Percentiles rank a stretch among this genome's conserved stretches.
phyloP scores from a whole-genome alignment of 2,329 filamentous ascomycete species.

The Colletotrichum sojae region DNA sequence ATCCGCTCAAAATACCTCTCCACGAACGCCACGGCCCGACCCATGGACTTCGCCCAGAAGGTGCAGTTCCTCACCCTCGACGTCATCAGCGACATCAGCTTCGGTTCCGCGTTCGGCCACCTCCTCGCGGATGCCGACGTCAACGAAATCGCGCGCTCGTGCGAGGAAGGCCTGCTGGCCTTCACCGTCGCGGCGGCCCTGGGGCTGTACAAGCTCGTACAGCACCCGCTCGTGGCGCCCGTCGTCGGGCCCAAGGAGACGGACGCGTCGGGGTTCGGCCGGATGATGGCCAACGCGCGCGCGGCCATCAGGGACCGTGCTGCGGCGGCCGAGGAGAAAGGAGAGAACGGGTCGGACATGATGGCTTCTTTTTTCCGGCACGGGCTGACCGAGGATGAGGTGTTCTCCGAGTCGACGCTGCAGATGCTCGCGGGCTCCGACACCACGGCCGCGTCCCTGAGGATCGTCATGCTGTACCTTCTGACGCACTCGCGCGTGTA shows the following conservation, averaged over 20 bases:
- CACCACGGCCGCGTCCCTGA: slow-evolving; percentile 52
- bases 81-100: slow-evolving; percentile 66
- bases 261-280: slow-evolving; percentile 36
- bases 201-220: slow-evolving; percentile 35
- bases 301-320: slow-evolving; percentile 27
- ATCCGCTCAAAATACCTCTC: slow-evolving; percentile 61
- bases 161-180: slow-evolving; percentile 49
- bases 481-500: slow-evolving; percentile 64
- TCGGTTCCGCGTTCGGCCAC: slow-evolving; percentile 64
- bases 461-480: slow-evolving; percentile 65
- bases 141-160: slow-evolving; percentile 61
- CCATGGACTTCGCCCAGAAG: slow-evolving; percentile 62
- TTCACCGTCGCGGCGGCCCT: slow-evolving; percentile 32
- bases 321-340: slow-evolving; percentile 26
- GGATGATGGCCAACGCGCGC: slow-evolving; percentile 43
- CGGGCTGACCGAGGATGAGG: slow-evolving; percentile 45
- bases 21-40: slow-evolving; percentile 45
- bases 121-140: slow-evolving; percentile 60
- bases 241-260: slow-evolving; percentile 37
- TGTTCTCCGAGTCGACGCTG: slow-evolving; percentile 51
- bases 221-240: slow-evolving; percentile 24
- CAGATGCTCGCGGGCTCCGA: slow-evolving; percentile 53
- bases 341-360: slow-evolving; percentile 29
- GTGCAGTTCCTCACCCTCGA: slow-evolving; percentile 68
- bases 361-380: slow-evolving; percentile 59